A percentile compares a stretch with the other conserved stretches of the same genome.
Evolutionary conservation across 345 rosid species (phyloP).

Genomic region (Camelina hispida): DNA sequence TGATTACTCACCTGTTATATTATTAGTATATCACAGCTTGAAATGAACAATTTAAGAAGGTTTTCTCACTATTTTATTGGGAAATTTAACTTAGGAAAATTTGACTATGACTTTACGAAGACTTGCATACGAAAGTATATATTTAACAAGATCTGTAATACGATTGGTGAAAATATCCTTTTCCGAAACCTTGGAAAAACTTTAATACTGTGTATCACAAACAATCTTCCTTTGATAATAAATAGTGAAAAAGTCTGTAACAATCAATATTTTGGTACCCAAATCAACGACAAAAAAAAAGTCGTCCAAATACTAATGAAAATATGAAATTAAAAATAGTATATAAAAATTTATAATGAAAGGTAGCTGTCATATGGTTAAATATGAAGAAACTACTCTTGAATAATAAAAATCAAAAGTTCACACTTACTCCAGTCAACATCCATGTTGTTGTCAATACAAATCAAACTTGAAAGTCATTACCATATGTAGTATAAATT

Average conservation of each 20-base stretch:
- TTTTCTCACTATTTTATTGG: no score
- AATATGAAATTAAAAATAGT: background rate
- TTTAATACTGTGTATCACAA: background rate
- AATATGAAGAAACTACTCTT: background rate
- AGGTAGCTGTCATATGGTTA: no score
- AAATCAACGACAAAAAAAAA: constrained; percentile 1
- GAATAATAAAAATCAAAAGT: constrained; percentile 25
- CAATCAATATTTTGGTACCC: background rate
- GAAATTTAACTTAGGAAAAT: no score
- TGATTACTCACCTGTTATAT: background rate
- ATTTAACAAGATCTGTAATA: no score
- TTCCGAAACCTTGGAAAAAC: background rate
- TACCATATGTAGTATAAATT: no score
- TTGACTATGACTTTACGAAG: background rate
- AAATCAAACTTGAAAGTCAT: no score
- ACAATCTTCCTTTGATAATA: background rate
- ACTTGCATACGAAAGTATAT: background rate
- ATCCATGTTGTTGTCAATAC: no score
- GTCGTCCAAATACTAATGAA: constrained; percentile 1
- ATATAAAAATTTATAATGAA: no score
- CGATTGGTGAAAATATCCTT: no score
- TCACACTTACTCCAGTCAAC: constrained; percentile 3
- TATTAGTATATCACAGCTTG: background rate
- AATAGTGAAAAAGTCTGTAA: background rate
- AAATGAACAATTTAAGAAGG: no score